Evolutionary conservation across 257 asterid genomes (phyloP).

Genomic region (Ophiorrhiza pumila): DNA sequence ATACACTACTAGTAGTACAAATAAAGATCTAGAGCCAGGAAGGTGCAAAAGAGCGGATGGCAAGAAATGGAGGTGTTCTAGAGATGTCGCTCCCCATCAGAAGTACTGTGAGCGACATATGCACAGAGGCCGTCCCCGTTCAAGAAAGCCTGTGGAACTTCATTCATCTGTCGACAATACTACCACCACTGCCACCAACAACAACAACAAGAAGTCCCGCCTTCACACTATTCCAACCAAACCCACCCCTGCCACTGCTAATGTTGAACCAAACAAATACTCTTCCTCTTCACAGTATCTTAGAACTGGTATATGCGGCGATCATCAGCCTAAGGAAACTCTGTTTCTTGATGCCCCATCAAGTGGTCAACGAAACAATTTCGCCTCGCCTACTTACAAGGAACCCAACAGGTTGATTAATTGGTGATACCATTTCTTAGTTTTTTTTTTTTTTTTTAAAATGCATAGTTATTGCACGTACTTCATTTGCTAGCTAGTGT

Average conservation of each 20-base stretch:
- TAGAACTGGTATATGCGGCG: constrained; percentile 18
- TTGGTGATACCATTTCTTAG: background rate
- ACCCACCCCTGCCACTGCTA: constrained; percentile 3
- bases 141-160: constrained; percentile 99
- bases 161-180: constrained; percentile 3
- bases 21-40: constrained; percentile 73
- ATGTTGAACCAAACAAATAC: too few species aligned
- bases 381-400: constrained; percentile 25
- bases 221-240: constrained; percentile 19
- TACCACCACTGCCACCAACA: background rate
- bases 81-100: constrained; percentile 72
- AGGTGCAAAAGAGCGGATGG: constrained; percentile 93
- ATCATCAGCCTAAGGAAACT: constrained; percentile 22
- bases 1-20: constrained; percentile 8
- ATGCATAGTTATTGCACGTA: too few species aligned
- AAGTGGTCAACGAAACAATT: constrained; percentile 21
- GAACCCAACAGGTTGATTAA: constrained; percentile 23
- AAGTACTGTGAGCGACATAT: constrained; percentile 93
- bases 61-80: constrained; percentile 96
- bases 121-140: constrained; percentile 90
- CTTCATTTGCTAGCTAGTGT: background rate
- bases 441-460: too few species aligned
- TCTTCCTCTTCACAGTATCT: constrained; percentile 20
- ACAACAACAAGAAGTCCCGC: constrained; percentile 44
- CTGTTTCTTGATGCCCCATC: constrained; percentile 24